Percentiles rank a stretch among this genome's conserved stretches.
Conservation (phyloP, 73 alveolate species). For the Paramecium caudatum region DNA sequence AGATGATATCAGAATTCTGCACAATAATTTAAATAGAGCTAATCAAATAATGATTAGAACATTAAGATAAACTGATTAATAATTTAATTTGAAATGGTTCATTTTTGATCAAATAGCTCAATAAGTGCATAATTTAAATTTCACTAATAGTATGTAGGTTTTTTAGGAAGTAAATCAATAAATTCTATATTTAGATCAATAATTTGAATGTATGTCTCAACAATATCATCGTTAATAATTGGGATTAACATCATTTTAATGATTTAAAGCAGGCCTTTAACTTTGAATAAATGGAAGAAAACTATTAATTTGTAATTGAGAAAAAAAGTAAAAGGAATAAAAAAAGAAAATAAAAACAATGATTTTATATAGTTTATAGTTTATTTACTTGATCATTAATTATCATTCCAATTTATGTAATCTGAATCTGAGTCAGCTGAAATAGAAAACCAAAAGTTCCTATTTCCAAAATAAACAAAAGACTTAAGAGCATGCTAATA, state of each 20-base stretch:
- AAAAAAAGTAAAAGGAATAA: not conserved
- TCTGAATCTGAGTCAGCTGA: constrained; percentile 17
- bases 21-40: constrained; percentile 19
- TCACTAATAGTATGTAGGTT: not conserved
- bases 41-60: not conserved
- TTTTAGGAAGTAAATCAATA: not conserved
- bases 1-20: constrained; percentile 24
- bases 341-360: not conserved
- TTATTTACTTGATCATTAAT: not conserved
- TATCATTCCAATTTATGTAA: not conserved
- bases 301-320: not conserved
- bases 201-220: constrained; percentile 17
- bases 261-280: not conserved
- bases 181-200: not conserved
- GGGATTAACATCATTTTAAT: not conserved
- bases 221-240: not conserved
- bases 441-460: not conserved
- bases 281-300: not conserved
- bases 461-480: not conserved
- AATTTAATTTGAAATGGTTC: constrained; percentile 29
- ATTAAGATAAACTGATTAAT: not conserved
- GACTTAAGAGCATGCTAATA: constrained; percentile 14
- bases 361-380: not conserved
- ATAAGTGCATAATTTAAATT: not conserved
- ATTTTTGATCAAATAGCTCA: constrained; percentile 10